phyloP scores from a whole-genome alignment of 2,329 filamentous ascomycete species.

The Fragosphaeria purpurea region DNA sequence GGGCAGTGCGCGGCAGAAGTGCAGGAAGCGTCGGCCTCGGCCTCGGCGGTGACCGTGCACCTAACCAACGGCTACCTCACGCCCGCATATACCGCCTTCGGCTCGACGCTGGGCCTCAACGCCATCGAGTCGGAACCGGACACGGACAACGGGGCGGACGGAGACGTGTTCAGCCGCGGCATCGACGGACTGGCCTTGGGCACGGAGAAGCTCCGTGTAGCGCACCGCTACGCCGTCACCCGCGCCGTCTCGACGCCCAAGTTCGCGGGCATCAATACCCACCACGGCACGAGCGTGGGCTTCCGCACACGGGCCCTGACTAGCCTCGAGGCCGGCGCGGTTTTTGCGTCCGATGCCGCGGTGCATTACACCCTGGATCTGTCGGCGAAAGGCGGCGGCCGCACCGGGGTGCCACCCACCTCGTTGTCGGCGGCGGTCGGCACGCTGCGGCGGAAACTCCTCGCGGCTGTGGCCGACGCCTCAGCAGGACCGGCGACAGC shows the following conservation, averaged over 20 bases:
- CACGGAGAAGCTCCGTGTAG: slow-evolving; percentile 43
- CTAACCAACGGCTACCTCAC: slow-evolving; percentile 50
- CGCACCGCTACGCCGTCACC: slow-evolving; percentile 46
- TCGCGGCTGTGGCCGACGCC: slow-evolving; percentile 32
- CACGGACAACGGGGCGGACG: slow-evolving; percentile 39
- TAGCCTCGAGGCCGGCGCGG: slow-evolving; percentile 34
- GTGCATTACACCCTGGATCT: slow-evolving; percentile 45
- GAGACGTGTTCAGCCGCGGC: slow-evolving; percentile 43
- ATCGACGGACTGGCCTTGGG: slow-evolving; percentile 46
- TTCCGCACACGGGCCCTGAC: slow-evolving; percentile 42
- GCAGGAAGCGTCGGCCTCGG: no score
- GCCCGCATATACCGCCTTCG: slow-evolving; percentile 49
- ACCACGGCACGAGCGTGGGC: slow-evolving; percentile 48
- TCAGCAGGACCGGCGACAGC: slow-evolving; percentile 17
- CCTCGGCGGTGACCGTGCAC: no score
- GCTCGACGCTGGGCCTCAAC: slow-evolving; percentile 49
- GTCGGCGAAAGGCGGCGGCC: slow-evolving; percentile 30
- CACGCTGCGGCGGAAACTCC: slow-evolving; percentile 40
- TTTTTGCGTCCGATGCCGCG: slow-evolving; percentile 44
- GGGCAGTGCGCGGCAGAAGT: slow-evolving; percentile 38
- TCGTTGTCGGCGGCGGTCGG: slow-evolving; percentile 46
- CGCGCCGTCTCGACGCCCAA: slow-evolving; percentile 46
- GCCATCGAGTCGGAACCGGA: slow-evolving; percentile 49
- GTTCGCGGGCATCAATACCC: slow-evolving; percentile 29
- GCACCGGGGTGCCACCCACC: slow-evolving; percentile 18